Evolutionary conservation across 345 rosid genomes (phyloP).

Genomic region (Syzygium jambos): DNA sequence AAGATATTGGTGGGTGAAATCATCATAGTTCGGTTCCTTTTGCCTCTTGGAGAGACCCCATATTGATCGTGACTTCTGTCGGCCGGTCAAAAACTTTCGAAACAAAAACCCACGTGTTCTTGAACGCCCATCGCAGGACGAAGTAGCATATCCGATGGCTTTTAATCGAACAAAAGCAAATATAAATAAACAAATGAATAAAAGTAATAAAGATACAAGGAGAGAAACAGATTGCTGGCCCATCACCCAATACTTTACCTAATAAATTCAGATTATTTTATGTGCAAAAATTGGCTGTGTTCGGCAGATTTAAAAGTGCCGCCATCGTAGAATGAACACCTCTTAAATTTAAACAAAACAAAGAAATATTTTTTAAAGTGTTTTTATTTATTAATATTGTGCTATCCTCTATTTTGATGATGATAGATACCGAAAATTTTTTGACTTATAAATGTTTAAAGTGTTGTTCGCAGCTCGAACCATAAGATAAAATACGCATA

Average conservation of each 20-base stretch:
- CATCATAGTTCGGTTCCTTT: neutral
- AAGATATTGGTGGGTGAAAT: neutral
- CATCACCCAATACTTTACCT: neutral
- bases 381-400: neutral
- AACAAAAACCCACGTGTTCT: neutral
- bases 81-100: neutral
- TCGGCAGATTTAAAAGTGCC: neutral
- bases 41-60: neutral
- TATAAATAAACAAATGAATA: neutral
- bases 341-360: neutral
- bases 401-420: neutral
- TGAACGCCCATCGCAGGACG: neutral
- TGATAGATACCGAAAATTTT: neutral
- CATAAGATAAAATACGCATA: neutral
- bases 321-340: neutral
- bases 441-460: neutral
- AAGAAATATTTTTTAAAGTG: neutral
- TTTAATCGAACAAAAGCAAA: neutral
- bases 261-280: neutral
- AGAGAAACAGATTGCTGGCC: neutral
- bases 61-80: neutral
- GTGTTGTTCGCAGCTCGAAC: neutral
- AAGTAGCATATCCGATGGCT: neutral
- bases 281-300: neutral
- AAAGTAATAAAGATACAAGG: neutral